These are phyloP conservation scores for Naganishia antarctica DNA, from an alignment of 768 basidiomycete species.

Conservation along the genomic window DNA sequence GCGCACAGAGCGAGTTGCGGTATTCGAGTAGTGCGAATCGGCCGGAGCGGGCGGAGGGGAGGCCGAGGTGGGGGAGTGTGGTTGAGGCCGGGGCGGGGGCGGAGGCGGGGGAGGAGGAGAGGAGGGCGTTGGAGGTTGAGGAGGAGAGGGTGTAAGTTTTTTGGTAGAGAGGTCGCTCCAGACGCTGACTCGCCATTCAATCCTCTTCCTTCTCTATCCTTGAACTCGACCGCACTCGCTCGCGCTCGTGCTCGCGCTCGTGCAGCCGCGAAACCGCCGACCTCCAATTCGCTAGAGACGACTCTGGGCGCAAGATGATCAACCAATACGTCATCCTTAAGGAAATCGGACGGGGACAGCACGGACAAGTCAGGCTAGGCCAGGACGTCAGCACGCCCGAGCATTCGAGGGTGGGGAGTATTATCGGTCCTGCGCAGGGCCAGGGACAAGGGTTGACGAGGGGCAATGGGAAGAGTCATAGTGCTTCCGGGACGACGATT, in stretches of 20 bases:
- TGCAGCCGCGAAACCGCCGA: conserved; percentile 15
- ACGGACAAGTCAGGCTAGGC: conserved; percentile 81
- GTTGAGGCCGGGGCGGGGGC: too few species aligned
- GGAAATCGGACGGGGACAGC: conserved; percentile 79
- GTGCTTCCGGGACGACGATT: conserved; percentile 5
- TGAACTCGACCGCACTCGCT: too few species aligned
- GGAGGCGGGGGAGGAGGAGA: too few species aligned
- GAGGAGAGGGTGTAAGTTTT: too few species aligned
- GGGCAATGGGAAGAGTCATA: background rate
- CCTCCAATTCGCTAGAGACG: conserved; percentile 17
- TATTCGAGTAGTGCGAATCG: background rate
- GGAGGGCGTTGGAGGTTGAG: too few species aligned
- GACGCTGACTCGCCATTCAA: too few species aligned
- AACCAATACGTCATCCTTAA: conserved; percentile 80
- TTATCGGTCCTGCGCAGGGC: conserved; percentile 4
- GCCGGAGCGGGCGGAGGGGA: too few species aligned
- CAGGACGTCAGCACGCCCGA: conserved; percentile 49
- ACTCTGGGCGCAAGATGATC: conserved; percentile 53
- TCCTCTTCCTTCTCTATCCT: too few species aligned
- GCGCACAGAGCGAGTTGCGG: conserved; percentile 9
- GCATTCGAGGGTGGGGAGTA: conserved; percentile 30
- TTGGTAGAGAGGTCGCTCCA: too few species aligned
- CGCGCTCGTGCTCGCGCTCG: too few species aligned
- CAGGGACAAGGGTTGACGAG: background rate
- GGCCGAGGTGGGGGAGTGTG: too few species aligned